Evolutionary conservation across 208 protist genomes (phyloP).

Genomic region (Kentomonas sorsogonicus): DNA sequence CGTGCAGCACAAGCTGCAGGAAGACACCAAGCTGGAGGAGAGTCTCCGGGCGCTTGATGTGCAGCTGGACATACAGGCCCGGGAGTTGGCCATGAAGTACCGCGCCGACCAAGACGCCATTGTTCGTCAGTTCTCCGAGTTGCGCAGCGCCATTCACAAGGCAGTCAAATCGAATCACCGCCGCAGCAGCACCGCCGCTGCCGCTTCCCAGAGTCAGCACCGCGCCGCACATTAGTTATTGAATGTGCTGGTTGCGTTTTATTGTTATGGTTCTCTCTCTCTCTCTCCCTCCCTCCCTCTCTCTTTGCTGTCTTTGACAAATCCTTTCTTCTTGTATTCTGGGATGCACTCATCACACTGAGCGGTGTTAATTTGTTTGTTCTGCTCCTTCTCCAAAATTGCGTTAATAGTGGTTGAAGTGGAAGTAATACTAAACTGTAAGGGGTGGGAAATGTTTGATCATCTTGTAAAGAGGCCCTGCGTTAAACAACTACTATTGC

Average conservation of each 20-base stretch:
- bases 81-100: slow-evolving; percentile 80
- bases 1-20: slow-evolving; percentile 71
- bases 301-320: too few species aligned
- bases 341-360: too few species aligned
- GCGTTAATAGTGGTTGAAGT: too few species aligned
- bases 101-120: slow-evolving; percentile 72
- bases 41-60: slow-evolving; percentile 56
- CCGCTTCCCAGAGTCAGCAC: background rate
- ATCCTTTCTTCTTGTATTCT: too few species aligned
- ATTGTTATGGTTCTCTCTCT: slow-evolving; percentile 10
- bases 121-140: slow-evolving; percentile 56
- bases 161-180: slow-evolving; percentile 30
- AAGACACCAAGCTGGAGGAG: slow-evolving; percentile 67
- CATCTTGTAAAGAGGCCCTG: too few species aligned
- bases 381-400: too few species aligned
- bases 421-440: too few species aligned
- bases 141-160: slow-evolving; percentile 50
- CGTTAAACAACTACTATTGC: too few species aligned
- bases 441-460: too few species aligned
- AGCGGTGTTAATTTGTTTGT: too few species aligned
- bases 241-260: slow-evolving; percentile 8
- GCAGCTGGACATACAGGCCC: slow-evolving; percentile 73
- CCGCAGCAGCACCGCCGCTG: background rate
- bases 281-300: background rate
- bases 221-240: slow-evolving; percentile 3